Base-by-base conservation (phyloP, 192 early-diverging fungal species). In the Thamnidium elegans region DNA sequence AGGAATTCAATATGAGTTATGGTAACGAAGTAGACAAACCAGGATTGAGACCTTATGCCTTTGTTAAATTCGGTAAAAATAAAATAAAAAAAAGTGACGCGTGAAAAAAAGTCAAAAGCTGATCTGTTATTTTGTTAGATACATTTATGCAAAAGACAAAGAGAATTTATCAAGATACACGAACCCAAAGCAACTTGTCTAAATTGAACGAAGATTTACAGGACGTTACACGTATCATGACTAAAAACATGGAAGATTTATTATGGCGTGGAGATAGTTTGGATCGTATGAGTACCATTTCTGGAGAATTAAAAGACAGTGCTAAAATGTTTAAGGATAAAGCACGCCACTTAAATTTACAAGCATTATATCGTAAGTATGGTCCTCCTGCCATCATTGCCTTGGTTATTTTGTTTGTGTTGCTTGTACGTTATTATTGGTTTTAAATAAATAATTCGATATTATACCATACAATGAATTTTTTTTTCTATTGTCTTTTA, bases 131-230 rank as follows among this genome's bases (percentile, higher is more conserved):
- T 54, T 21, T 15, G 10, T 14, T 71, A 92, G 95, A 97, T 79
- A 96, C 92, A 4, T 99, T 94, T 73, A 99, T 99, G 74, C 96
- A 99, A 79, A 97, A 99, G 70, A 93, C 92, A 50, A 97, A 97
- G 80, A 89, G 91, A 63, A 86, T 94, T 61, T 99, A 95, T 79
- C 92, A 97, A 74, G 94, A 99, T 76, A 90, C 92, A 56, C 86
- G 94, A 60, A 93, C 95, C 20, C 92, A 94, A 74, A 82, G 86
- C 48, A 96, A 99, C 72, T 65, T 99, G 70, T 81, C 90, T 62
- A 95, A 93, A 76, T 77, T 99, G 32, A 95, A 97, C 73, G 94
- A 96, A 62, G 96, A 99, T 76, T 76, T 99, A 63, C 88, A 90
- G 55, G 96, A 99, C 75, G 95, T 99, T 4, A 93, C 92, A 32